Evolutionary conservation across 2,329 filamentous ascomycete genomes (phyloP), one percentile per base, ranked within the genome.

Genomic region (Alternaria conjuncta): DNA sequence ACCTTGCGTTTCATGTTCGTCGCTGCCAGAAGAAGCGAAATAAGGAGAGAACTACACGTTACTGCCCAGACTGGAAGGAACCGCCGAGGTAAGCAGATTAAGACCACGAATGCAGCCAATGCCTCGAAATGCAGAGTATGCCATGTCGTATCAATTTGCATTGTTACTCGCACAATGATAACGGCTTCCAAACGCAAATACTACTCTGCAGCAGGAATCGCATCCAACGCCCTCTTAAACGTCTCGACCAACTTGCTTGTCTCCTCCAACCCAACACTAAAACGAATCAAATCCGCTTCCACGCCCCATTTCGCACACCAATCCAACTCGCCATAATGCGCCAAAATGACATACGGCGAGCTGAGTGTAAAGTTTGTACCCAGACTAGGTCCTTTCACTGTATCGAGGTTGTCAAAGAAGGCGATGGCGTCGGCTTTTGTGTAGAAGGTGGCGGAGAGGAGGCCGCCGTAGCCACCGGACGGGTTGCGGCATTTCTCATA

Each of bases 311-410:
- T 84, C 25, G 87, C 88, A 46, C 92, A 93, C 86, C 96, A 99
- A n/a, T 94, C 90, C 45, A 98, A 80, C 83, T 99, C 96, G 49
- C 87, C 85, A 74, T 96, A 99, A 80, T 99, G 96, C 5, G 96
- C 96, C 30, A 99, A 81, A 32, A 99, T 84, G 21, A 96, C 93
- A 78, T 97, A 99, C 0, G 96, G 96, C 53, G 91, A 97, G 61
- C 91, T 91, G 41, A 99, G 84, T 0, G 96, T 98, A 78, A 99
- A 99, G 80, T 99, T 99, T 1, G 96, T 98, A 3, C 96, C 96
- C 54, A 99, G 84, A 80, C 94, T 97, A 0, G 96, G 96, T 0
- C 96, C 96, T 80, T 99, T 99, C 43, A 93, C 90, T 2, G 94
- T 96, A 66, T 96, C 89, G 15, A 99, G 83, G 12, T 87, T 86